Percentiles rank a stretch among this genome's conserved stretches.
Evolutionary conservation across 805 yeast genomes (phyloP).

Genomic region (Pichia kluyveri): DNA sequence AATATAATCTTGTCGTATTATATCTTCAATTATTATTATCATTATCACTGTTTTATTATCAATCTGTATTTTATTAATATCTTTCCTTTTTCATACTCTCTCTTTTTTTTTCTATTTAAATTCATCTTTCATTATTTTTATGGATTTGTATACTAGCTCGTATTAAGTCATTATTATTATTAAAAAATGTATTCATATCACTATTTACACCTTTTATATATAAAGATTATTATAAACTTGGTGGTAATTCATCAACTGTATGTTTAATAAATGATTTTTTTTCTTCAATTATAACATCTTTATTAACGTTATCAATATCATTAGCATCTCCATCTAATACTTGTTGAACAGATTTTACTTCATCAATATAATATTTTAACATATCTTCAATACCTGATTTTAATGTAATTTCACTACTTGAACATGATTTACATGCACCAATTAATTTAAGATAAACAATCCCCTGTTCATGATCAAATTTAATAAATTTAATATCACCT

Average conservation of each 20-base stretch:
- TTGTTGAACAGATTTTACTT: slow-evolving; percentile 81
- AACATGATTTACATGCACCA: slow-evolving; percentile 95
- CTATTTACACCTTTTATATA: neutral
- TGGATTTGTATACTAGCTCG: neutral
- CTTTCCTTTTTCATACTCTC: neutral
- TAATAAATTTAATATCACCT: slow-evolving; percentile 87
- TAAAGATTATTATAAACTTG: slow-evolving; percentile 18
- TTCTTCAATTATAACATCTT: neutral
- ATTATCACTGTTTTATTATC: neutral
- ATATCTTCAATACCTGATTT: slow-evolving; percentile 96
- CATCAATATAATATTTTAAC: slow-evolving; percentile 95
- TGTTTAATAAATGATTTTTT: slow-evolving; percentile 4
- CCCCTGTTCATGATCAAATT: slow-evolving; percentile 79
- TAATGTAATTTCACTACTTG: slow-evolving; percentile 82
- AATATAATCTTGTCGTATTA: neutral
- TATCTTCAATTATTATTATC: neutral
- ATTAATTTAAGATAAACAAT: slow-evolving; percentile 80
- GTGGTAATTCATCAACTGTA: slow-evolving; percentile 25
- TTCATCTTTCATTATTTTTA: neutral
- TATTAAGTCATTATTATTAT: neutral
- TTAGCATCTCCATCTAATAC: slow-evolving; percentile 80
- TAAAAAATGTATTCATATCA: neutral
- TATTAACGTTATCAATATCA: slow-evolving; percentile 7
- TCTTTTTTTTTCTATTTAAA: neutral
- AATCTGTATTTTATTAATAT: neutral